phyloP scores from a whole-genome alignment of 805 yeast genomes.

The Pichia heedii region DNA sequence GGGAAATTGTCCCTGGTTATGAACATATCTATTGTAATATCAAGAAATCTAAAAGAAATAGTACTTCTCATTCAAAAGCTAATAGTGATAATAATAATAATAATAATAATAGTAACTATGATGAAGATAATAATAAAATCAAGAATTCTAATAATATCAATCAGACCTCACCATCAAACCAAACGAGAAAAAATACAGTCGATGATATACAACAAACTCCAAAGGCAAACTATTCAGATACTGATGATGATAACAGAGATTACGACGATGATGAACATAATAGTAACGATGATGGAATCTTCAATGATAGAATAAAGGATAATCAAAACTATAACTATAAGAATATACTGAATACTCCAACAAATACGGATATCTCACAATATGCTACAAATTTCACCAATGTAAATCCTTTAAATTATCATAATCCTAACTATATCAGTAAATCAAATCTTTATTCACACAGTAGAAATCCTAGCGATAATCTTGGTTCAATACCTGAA shows the following conservation, averaged over 20 bases:
- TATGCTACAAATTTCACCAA: background rate
- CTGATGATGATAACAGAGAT: conserved; percentile 1
- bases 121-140: background rate
- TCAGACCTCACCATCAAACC: no score
- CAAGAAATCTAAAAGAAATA: conserved; percentile 35
- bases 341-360: background rate
- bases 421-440: background rate
- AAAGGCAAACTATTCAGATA: background rate
- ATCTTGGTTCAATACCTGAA: conserved; percentile 8
- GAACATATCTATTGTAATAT: conserved; percentile 73
- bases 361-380: background rate
- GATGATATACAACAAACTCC: background rate
- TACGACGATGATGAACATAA: background rate
- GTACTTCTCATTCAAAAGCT: conserved; percentile 4
- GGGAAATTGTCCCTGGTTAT: conserved; percentile 81
- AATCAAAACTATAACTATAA: no score
- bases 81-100: no score
- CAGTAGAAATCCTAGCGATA: conserved; percentile 1
- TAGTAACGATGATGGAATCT: background rate
- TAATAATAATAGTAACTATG: no score
- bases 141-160: no score
- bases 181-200: no score
- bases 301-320: background rate
- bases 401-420: background rate
- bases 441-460: background rate